These are phyloP conservation scores for Rhodamnia argentea DNA, from an alignment of 345 rosid species.

Conservation along the genomic window DNA sequence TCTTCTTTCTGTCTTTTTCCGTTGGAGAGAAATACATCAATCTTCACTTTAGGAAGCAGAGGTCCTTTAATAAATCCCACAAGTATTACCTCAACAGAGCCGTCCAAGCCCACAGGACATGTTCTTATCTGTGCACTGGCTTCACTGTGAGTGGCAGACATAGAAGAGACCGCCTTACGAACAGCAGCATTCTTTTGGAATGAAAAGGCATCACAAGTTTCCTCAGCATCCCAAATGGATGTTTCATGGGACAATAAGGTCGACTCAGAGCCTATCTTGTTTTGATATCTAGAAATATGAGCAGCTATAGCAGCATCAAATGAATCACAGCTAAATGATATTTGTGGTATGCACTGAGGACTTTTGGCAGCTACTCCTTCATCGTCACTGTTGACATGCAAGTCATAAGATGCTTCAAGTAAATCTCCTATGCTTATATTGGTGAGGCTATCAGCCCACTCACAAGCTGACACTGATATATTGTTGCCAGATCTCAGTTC, in stretches of 20 bases:
- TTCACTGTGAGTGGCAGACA: constrained; percentile 20
- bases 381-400: constrained; percentile 18
- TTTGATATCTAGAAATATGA: constrained; percentile 73
- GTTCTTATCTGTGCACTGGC: constrained; percentile 14
- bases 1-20: neutral
- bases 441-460: constrained; percentile 97
- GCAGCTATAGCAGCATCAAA: constrained; percentile 99
- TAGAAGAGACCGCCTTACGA: constrained; percentile 16
- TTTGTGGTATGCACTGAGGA: constrained; percentile 45
- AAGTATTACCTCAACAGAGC: constrained; percentile 31
- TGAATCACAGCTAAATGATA: constrained; percentile 80
- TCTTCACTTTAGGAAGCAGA: neutral
- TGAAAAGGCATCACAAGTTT: constrained; percentile 94
- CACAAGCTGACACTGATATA: constrained; percentile 54
- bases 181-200: constrained; percentile 36
- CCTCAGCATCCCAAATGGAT: constrained; percentile 95
- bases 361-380: constrained; percentile 29
- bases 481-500: constrained; percentile 20
- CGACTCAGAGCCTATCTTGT: constrained; percentile 34
- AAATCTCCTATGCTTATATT: constrained; percentile 86
- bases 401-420: constrained; percentile 55
- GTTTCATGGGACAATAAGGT: constrained; percentile 31
- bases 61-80: neutral
- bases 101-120: constrained; percentile 8
- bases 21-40: neutral